Percentiles rank a stretch among this genome's conserved stretches.
Conservation (phyloP, 352 stramenopile genomes). For the Phytopythium chamaehyphon region DNA sequence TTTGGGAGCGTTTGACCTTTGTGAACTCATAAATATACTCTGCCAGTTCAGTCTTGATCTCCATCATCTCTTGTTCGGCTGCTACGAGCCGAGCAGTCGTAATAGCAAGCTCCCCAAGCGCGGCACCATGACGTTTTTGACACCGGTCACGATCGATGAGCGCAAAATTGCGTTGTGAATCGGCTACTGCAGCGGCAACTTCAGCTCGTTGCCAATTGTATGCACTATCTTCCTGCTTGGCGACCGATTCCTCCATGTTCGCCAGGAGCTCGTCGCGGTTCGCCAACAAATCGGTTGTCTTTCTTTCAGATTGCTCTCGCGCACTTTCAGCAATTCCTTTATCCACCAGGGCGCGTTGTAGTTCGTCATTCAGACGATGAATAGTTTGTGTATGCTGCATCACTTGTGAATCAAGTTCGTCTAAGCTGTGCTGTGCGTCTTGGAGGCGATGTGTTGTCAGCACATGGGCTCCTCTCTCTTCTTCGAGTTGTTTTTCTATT, state of each 20-base stretch:
- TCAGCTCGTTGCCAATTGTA: conserved; percentile 59
- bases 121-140: conserved; percentile 34
- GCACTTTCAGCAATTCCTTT: conserved; percentile 26
- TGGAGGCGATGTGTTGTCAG: conserved; percentile 9
- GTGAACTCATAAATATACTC: conserved; percentile 69
- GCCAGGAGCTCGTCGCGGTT: conserved; percentile 47
- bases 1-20: conserved; percentile 34
- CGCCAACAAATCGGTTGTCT: conserved; percentile 26
- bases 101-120: conserved; percentile 42
- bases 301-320: conserved; percentile 16
- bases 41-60: conserved; percentile 48
- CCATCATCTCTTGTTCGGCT: conserved; percentile 49
- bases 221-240: conserved; percentile 33
- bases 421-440: conserved; percentile 9
- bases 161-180: conserved; percentile 67
- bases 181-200: conserved; percentile 44
- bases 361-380: conserved; percentile 14
- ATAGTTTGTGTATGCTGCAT: conserved; percentile 6
- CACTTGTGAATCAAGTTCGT: not conserved
- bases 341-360: conserved; percentile 23
- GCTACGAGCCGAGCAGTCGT: conserved; percentile 36
- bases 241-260: conserved; percentile 40
- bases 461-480: conserved; percentile 34
- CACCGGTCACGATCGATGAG: conserved; percentile 51
- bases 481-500: conserved; percentile 32